Evolutionary conservation across 768 basidiomycete genomes (phyloP).

Genomic region (Mycena metata): DNA sequence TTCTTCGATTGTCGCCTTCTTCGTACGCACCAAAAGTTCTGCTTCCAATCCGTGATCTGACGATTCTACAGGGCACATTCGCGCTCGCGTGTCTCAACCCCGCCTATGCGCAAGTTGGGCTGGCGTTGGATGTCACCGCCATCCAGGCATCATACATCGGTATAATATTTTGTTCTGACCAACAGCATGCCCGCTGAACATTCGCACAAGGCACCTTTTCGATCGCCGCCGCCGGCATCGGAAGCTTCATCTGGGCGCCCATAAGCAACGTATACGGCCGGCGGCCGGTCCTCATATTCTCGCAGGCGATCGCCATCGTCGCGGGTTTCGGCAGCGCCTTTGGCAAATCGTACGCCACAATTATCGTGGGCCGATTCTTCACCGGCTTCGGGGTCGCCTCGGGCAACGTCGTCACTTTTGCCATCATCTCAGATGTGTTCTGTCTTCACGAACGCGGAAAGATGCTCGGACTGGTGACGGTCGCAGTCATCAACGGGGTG

Average conservation of each 20-base stretch:
- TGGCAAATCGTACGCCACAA: slow-evolving; percentile 33
- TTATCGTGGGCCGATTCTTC: slow-evolving; percentile 37
- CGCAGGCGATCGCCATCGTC: slow-evolving; percentile 37
- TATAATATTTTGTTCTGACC: not conserved
- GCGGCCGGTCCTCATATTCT: slow-evolving; percentile 40
- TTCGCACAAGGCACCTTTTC: slow-evolving; percentile 35
- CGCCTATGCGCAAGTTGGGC: slow-evolving; percentile 38
- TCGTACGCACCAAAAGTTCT: slow-evolving; percentile 24
- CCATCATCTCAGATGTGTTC: slow-evolving; percentile 36
- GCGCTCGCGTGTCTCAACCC: slow-evolving; percentile 41
- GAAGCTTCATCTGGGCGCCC: slow-evolving; percentile 43
- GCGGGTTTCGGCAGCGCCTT: slow-evolving; percentile 36
- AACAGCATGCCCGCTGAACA: not conserved
- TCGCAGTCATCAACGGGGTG: slow-evolving; percentile 39
- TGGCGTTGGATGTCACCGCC: slow-evolving; percentile 27
- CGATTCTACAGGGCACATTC: slow-evolving; percentile 31
- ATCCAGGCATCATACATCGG: slow-evolving; percentile 36
- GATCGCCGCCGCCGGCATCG: slow-evolving; percentile 38
- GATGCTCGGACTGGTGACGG: slow-evolving; percentile 38
- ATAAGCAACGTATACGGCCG: slow-evolving; percentile 45
- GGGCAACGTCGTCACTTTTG: slow-evolving; percentile 35
- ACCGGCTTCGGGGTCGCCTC: slow-evolving; percentile 36
- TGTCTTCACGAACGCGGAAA: slow-evolving; percentile 38
- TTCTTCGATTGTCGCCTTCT: slow-evolving; percentile 36
- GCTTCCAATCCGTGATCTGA: not conserved